Evolutionary conservation across 345 rosid genomes (phyloP).

Genomic region (Turnera subulata): DNA sequence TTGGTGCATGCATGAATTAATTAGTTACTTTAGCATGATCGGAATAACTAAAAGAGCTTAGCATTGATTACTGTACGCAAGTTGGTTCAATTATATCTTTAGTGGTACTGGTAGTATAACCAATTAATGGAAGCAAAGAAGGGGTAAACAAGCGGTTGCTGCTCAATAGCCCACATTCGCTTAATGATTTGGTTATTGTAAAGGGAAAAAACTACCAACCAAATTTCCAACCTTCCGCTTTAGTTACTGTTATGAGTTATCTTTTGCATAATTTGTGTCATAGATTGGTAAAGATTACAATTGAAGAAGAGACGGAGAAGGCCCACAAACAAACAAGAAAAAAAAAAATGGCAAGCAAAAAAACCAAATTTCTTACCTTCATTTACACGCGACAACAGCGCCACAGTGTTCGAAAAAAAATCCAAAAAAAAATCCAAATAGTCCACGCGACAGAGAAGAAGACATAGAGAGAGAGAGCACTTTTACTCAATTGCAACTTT

Average conservation of each 20-base stretch:
- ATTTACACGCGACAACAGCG: slow-evolving; percentile 14
- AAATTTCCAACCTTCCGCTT: background rate
- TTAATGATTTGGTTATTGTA: background rate
- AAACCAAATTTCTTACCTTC: slow-evolving; percentile 15
- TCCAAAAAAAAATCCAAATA: no score
- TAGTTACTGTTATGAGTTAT: background rate
- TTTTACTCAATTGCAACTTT: slow-evolving; percentile 15
- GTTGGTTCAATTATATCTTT: no score
- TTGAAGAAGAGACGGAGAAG: slow-evolving; percentile 1
- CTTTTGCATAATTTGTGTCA: slow-evolving; percentile 5
- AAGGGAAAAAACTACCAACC: background rate
- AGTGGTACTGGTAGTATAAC: no score
- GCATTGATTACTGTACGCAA: no score
- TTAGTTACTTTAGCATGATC: no score
- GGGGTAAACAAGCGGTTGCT: background rate
- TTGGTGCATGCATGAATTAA: no score
- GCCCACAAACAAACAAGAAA: slow-evolving; percentile 24
- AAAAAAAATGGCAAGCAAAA: no score
- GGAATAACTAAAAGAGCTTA: no score
- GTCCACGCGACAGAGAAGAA: no score
- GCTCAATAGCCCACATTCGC: background rate
- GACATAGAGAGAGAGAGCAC: slow-evolving; percentile 3
- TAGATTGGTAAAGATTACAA: background rate
- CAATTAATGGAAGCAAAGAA: background rate
- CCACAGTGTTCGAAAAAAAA: no score